phyloP scores from a whole-genome alignment of 441 rosid genomes.

The Populus hybrid region DNA sequence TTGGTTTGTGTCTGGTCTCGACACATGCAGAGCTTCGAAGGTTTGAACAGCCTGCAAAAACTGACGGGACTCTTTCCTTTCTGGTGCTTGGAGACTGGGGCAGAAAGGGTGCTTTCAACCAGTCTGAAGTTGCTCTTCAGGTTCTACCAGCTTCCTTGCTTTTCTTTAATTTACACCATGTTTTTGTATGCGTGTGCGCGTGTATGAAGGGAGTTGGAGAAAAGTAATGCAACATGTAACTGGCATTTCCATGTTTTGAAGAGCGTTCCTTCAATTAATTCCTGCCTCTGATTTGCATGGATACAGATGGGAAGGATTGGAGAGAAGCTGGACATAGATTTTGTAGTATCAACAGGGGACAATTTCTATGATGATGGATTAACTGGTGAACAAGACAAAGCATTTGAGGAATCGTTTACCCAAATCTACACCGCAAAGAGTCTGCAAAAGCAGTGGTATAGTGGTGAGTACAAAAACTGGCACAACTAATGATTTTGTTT shows the following conservation, averaged over 20 bases:
- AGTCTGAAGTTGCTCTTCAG: constrained; percentile 66
- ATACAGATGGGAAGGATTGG: constrained; percentile 70
- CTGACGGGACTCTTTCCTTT: constrained; percentile 50
- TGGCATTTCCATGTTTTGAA: background rate
- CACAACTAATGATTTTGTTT: background rate
- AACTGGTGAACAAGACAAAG: constrained; percentile 40
- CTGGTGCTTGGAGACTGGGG: constrained; percentile 84
- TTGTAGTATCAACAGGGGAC: constrained; percentile 80
- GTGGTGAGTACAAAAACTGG: constrained; percentile 25
- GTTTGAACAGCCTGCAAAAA: constrained; percentile 45
- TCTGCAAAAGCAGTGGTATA: constrained; percentile 74
- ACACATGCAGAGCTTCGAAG: constrained; percentile 37
- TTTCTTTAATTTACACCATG: background rate
- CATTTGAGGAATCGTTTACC: constrained; percentile 59
- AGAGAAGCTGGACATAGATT: constrained; percentile 51
- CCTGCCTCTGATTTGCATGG: background rate
- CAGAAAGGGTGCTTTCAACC: constrained; percentile 61
- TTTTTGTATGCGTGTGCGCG: background rate
- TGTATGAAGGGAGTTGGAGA: background rate
- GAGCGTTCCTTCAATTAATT: background rate
- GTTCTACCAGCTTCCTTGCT: constrained; percentile 12
- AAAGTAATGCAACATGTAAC: background rate
- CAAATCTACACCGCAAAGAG: constrained; percentile 57
- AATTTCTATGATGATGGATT: constrained; percentile 77
- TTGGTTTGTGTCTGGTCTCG: constrained; percentile 20